These are phyloP conservation scores for Chimonanthus praecox DNA, from an alignment of 164 flowering plant species.

Conservation along the genomic window DNA sequence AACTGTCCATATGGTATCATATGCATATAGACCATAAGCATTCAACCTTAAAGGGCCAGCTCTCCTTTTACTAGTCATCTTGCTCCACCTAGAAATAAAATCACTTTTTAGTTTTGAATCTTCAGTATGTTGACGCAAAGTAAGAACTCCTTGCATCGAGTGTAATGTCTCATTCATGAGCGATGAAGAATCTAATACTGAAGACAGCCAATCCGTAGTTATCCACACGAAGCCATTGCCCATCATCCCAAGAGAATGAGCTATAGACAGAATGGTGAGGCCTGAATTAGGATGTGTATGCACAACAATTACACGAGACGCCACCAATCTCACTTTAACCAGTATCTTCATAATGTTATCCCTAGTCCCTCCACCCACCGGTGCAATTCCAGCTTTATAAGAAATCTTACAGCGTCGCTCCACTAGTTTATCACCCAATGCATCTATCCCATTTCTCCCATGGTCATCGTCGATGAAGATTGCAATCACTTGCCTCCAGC, in stretches of 20 bases:
- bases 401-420: conserved; percentile 60
- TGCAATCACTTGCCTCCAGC: conserved; percentile 72
- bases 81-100: conserved; percentile 64
- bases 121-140: conserved; percentile 65
- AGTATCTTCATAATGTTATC: conserved; percentile 46
- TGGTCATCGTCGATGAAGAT: conserved; percentile 69
- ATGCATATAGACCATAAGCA: conserved; percentile 69
- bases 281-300: conserved; percentile 57
- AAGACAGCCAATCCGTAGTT: conserved; percentile 84
- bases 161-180: conserved; percentile 36
- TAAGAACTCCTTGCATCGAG: conserved; percentile 71
- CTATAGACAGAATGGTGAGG: conserved; percentile 48
- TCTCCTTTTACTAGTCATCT: conserved; percentile 28
- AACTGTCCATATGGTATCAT: conserved; percentile 69
- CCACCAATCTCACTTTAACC: conserved; percentile 51
- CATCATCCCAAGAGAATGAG: conserved; percentile 72
- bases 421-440: conserved; percentile 64
- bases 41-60: conserved; percentile 49
- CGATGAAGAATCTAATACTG: conserved; percentile 53
- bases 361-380: conserved; percentile 23
- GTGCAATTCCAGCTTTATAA: conserved; percentile 50
- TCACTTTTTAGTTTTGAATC: conserved; percentile 56
- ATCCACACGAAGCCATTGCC: conserved; percentile 85
- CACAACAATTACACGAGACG: conserved; percentile 70
- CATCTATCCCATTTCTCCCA: conserved; percentile 80